Percentiles rank a stretch among this genome's conserved stretches.
Evolutionary conservation across 805 yeast genomes (phyloP).

Genomic region (Candida adriatica): DNA sequence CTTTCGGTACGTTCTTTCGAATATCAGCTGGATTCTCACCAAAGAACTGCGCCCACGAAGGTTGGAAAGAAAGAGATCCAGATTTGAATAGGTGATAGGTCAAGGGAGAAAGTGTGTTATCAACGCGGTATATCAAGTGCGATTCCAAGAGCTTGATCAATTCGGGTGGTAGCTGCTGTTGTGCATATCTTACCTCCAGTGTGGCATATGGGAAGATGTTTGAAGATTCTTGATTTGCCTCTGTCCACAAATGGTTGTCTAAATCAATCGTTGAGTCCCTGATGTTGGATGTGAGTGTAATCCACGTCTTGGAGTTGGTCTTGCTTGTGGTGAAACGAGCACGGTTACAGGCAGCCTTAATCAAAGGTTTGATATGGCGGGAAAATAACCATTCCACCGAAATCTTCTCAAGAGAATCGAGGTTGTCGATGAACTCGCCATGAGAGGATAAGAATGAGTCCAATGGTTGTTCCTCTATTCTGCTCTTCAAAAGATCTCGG

Average conservation of each 20-base stretch:
- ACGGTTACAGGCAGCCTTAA: slow-evolving; percentile 12
- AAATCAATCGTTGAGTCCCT: slow-evolving; percentile 12
- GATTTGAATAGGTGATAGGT: slow-evolving; percentile 23
- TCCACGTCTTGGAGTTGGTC: slow-evolving; percentile 12
- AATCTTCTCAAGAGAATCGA: slow-evolving; percentile 21
- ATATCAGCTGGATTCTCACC: slow-evolving; percentile 31
- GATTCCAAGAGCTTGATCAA: slow-evolving; percentile 36
- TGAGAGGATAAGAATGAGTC: slow-evolving; percentile 11
- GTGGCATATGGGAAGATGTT: slow-evolving; percentile 41
- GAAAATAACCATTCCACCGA: slow-evolving; percentile 24
- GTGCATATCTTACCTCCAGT: slow-evolving; percentile 38
- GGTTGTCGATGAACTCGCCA: slow-evolving; percentile 3
- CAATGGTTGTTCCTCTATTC: slow-evolving; percentile 7
- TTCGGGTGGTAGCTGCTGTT: slow-evolving; percentile 15
- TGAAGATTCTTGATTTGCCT: slow-evolving; percentile 5
- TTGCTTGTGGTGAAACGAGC: slow-evolving; percentile 17
- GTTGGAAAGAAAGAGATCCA: slow-evolving; percentile 26
- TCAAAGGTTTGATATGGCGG: slow-evolving; percentile 19
- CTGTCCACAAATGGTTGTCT: slow-evolving; percentile 12
- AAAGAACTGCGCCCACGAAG: slow-evolving; percentile 33
- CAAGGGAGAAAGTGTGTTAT: slow-evolving; percentile 31
- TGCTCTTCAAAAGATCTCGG: slow-evolving; percentile 9
- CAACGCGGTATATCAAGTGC: slow-evolving; percentile 42
- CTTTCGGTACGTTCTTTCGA: slow-evolving; percentile 24
- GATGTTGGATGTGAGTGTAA: slow-evolving; percentile 19